Evolutionary conservation across 2,329 filamentous ascomycete genomes (phyloP), one percentile per base, ranked within the genome.

Genomic region (Trichophyton mentagrophytes): DNA sequence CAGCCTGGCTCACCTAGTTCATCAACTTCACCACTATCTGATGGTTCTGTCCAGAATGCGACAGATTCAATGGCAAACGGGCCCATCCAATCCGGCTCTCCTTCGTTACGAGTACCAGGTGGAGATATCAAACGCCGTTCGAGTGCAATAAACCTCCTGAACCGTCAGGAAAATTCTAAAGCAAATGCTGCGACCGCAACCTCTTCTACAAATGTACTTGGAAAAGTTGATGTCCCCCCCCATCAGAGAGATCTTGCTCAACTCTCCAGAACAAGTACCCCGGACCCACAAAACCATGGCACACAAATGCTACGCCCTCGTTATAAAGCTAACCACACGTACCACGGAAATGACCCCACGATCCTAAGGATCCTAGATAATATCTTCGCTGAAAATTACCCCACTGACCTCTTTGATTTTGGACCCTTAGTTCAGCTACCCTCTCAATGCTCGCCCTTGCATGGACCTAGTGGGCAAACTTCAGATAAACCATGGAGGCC

Each of bases 341-440:
- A 99, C 69, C 81, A 84, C 51, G 93, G 93, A 1, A 90, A 88
- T 62, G 82, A 86, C 65, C 83, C 83, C 0, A 80, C 78, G 2
- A 78, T 86, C 5, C 70, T 86, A 57, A 82, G 78, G 61, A 73
- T 86, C n/a, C 71, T 99, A 3, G 89, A 96, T 70, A 84, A 87
- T 3, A 90, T 97, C 76, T 96, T 92, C 69, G 79, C 80, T 0
- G 82, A 85, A 62, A 83, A 81, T 61, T 84, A 83, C 63, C 82
- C 83, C 1, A 77, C 79, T 0, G 82, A 84, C 64, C 73, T 82
- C 47, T 78, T 82, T 59, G 84, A 86, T 62, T 73, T 96, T 71
- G 93, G 93, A 0, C 91, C 91, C 0, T 80, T 87, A 68, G 86
- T 96, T 33, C 85, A 86, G 59, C 84, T 87, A 1, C 79, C 87